Evolutionary conservation across 345 rosid species (phyloP).

Genomic region (Eucalyptus regnans): DNA sequence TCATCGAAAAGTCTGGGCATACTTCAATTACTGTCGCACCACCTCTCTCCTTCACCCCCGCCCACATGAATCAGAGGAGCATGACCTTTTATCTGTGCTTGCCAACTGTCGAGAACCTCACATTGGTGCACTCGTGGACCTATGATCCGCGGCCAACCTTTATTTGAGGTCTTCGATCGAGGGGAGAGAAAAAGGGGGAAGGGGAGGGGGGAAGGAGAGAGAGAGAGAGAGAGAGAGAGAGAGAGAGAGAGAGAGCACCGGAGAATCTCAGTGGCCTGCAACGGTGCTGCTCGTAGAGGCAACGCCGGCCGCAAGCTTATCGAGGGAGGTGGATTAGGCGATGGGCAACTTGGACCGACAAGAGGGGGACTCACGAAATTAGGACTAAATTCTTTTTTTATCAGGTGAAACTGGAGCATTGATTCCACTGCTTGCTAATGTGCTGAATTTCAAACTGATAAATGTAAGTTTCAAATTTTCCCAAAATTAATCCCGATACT

Average conservation of each 20-base stretch:
- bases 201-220: background rate
- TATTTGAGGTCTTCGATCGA: too few species aligned
- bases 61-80: background rate
- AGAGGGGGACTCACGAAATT: background rate
- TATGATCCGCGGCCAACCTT: background rate
- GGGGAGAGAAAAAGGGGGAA: too few species aligned
- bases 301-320: background rate
- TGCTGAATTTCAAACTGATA: background rate
- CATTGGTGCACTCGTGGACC: background rate
- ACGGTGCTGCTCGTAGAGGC: background rate
- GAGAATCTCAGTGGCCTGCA: background rate
- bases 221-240: background rate
- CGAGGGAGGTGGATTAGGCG: background rate
- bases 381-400: background rate
- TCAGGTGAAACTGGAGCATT: background rate
- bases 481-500: background rate
- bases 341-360: background rate
- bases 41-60: background rate
- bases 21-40: background rate
- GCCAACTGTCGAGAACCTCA: background rate
- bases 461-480: background rate
- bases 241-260: background rate
- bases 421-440: background rate
- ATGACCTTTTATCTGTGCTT: background rate
- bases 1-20: background rate